These are phyloP conservation scores for Rhizopogon hawkerae DNA, from an alignment of 1,284 basidiomycete species.

Conservation along the genomic window DNA sequence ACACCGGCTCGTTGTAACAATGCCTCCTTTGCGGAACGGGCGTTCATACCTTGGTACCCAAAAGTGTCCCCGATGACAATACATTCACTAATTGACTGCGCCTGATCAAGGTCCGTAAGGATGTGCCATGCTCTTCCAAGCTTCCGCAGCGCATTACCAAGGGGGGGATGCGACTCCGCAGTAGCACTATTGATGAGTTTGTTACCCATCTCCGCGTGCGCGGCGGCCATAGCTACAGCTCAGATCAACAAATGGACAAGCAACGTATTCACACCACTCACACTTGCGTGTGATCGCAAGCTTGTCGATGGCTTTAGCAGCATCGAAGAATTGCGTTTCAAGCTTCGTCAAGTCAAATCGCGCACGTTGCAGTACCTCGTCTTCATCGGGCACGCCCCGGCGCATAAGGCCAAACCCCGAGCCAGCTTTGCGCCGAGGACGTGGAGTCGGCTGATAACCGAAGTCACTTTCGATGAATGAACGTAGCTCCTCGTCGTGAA, in stretches of 20 bases:
- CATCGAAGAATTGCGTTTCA: conserved; percentile 83
- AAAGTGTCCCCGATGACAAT: conserved; percentile 87
- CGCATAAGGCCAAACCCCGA: conserved; percentile 64
- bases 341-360: conserved; percentile 84
- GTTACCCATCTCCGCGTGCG: conserved; percentile 81
- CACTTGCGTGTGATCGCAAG: conserved; percentile 74
- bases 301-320: conserved; percentile 80
- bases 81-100: conserved; percentile 84
- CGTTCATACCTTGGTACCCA: conserved; percentile 90
- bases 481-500: conserved; percentile 83
- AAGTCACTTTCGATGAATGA: conserved; percentile 94
- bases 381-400: conserved; percentile 71
- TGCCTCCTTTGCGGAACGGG: conserved; percentile 90
- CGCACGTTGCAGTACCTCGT: conserved; percentile 79
- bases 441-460: conserved; percentile 78
- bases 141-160: conserved; percentile 75
- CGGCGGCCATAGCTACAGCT: conserved; percentile 57
- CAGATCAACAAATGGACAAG: conserved; percentile 2
- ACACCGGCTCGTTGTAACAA: conserved; percentile 79
- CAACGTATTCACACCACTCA: conserved; percentile 27
- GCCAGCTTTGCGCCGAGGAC: conserved; percentile 59
- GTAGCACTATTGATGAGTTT: conserved; percentile 83
- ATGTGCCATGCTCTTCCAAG: conserved; percentile 80
- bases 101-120: conserved; percentile 75
- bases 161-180: conserved; percentile 74